Evolutionary conservation across 345 rosid species (phyloP).

Genomic region (Firmiana major): DNA sequence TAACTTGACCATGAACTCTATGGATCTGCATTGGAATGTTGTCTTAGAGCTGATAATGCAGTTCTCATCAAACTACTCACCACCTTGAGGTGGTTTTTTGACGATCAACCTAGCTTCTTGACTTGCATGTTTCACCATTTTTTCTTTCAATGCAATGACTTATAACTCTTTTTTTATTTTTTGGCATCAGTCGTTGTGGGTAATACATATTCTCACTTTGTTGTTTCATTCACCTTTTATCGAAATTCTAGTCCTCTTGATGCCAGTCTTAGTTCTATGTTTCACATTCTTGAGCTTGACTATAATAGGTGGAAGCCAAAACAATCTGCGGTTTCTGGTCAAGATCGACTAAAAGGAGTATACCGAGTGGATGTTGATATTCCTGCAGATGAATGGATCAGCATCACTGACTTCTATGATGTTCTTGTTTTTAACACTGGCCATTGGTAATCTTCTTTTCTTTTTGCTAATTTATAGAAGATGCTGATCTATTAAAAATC

Average conservation of each 20-base stretch:
- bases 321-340: conserved; percentile 27
- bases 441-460: conserved; percentile 63
- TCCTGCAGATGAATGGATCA: conserved; percentile 84
- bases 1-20: not conserved
- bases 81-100: not conserved
- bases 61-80: not conserved
- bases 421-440: conserved; percentile 87
- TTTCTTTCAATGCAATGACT: not conserved
- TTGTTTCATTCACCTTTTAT: not conserved
- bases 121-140: not conserved
- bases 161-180: not conserved
- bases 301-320: conserved; percentile 76
- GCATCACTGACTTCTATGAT: conserved; percentile 61
- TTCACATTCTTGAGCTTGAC: conserved; percentile 49
- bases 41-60: not conserved
- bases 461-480: not conserved
- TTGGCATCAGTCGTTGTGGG: not conserved
- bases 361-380: conserved; percentile 84
- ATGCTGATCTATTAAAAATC: not conserved
- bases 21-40: not conserved
- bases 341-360: conserved; percentile 46
- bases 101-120: not conserved
- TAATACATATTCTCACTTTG: not conserved
- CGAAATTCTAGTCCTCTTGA: not conserved
- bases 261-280: not conserved